Evolutionary conservation across 352 stramenopile species (phyloP).

Genomic region (Phytopythium helicoides): DNA sequence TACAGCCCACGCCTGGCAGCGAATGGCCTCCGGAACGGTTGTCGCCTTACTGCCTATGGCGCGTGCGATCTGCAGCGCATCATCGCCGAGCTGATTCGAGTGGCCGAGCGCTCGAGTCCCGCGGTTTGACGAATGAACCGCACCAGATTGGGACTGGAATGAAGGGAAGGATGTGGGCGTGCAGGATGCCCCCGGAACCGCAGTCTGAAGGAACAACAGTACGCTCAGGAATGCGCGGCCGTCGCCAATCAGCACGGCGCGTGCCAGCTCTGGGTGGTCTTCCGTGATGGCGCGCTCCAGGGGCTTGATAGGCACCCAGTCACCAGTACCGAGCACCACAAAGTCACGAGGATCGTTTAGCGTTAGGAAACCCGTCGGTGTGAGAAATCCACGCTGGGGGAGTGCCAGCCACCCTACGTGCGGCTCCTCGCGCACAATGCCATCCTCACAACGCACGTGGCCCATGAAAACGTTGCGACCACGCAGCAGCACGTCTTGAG

Average conservation of each 20-base stretch:
- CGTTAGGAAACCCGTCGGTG: conserved; percentile 69
- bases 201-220: conserved; percentile 76
- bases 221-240: conserved; percentile 68
- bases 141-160: background rate
- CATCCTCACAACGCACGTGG: conserved; percentile 37
- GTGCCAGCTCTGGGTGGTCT: conserved; percentile 56
- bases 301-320: conserved; percentile 65
- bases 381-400: conserved; percentile 57
- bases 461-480: conserved; percentile 74
- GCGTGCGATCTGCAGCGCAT: conserved; percentile 39
- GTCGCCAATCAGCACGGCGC: conserved; percentile 68
- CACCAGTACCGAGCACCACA: conserved; percentile 67
- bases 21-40: conserved; percentile 61
- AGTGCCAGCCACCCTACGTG: conserved; percentile 49
- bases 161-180: background rate
- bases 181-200: background rate
- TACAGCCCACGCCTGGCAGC: conserved; percentile 69
- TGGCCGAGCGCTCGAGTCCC: conserved; percentile 16
- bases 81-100: conserved; percentile 34
- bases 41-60: conserved; percentile 33
- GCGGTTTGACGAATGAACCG: background rate
- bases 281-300: conserved; percentile 53
- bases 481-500: conserved; percentile 58
- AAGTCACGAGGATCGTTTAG: conserved; percentile 70
- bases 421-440: conserved; percentile 8